Base-by-base conservation (phyloP, 768 basidiomycete species). In the Leccinum arenicola region DNA sequence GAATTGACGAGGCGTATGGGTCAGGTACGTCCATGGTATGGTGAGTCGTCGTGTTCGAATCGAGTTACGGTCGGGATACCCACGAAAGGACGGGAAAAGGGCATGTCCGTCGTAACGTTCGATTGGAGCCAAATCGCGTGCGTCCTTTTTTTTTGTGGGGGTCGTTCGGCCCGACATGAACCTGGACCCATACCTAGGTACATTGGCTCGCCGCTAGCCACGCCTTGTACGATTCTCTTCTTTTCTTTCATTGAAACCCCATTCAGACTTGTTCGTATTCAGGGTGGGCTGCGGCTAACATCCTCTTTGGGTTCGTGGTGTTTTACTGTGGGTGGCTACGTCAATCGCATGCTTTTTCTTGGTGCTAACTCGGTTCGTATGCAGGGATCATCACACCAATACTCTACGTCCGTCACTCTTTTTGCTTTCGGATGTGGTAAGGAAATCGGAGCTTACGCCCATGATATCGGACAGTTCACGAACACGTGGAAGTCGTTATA, bases 201-300 rank as follows among this genome's bases (percentile, higher is more conserved):
- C 43, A 69, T 61, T 35, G 73, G 71, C 6, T 73, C 71, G 2
- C 91, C 91, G 0, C 81, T 92, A 40, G 85, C 87, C 15, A 85
- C 86, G 17, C 91, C 91, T 3, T 93, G 71, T 73, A 63, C n/a
- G 73, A 12, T 2, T 15, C 1, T 25, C 8, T 50, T 50, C 25
- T 8, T 29, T 15, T 4, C 15, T 35, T 10, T 12, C 2, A 43
- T 23, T 23, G 23, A 43, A 43, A 43, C 10, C 3, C 11, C n/a
- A 3, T 38, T 15, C 45, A 6, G 36, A 3, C 15, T 50, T 23
- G 49, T 27, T 35, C 11, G 15, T 50, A 65, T n/a, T 8, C 12
- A 73, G 71, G 88, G 88, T 91, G 89, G 88, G 88, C 89, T 3
- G 80, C 84, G 64, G 88, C 84, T n/a, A 91, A 91, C 69, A 79